Base-by-base conservation (phyloP, 164 flowering plant species). In the Taxillus chinensis region DNA sequence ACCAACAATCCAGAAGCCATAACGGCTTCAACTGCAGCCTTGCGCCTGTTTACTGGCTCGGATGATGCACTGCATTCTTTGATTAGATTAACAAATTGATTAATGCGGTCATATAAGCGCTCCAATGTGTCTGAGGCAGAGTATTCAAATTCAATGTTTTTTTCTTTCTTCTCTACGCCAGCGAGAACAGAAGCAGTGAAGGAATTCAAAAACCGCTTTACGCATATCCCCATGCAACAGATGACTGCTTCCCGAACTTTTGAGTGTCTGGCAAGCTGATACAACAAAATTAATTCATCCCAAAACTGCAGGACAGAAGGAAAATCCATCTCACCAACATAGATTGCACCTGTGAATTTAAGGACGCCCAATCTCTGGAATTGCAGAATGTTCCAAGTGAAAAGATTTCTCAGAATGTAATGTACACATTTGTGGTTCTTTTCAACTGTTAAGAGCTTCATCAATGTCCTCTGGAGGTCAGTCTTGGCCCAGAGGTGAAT, bases 1-100 rank as follows among this genome's bases (percentile, higher is more conserved):
- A 77, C 81, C 54, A 93, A 78, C 71, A 93, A 67, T n/a, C 92
- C 96, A 71, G 95, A 93, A 59, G 93, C 96, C 42, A 87, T 61
- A 57, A 90, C 68, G 64, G 97, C 81, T 60, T 87, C 92, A 37
- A 92, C 89, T 60, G 91, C 89, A 39, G 96, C 97, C 73, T 64
- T 89, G 3, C 99, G 86, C 82, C 85, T 82, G 73, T 71, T 87
- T 49, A 81, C 85, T 50, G 87, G 86, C 80, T 86, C 86, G 64
- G 97, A 83, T 62, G 97, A 63, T 63, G 68, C 73, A 75, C 92
- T 76, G 64, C 77, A 71, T 63, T 77, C 76, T 69, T 77, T 75
- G 39, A 93, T 74, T 54, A 85, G 66, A 65, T 63, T 27, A 54
- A 79, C 71, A 70, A 75, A 89, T 64, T 67, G 71, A 53, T 57